Evolutionary conservation across 164 flowering plant species (phyloP), one percentile per base, ranked within the genome.

Genomic region (Kingdonia uniflora): DNA sequence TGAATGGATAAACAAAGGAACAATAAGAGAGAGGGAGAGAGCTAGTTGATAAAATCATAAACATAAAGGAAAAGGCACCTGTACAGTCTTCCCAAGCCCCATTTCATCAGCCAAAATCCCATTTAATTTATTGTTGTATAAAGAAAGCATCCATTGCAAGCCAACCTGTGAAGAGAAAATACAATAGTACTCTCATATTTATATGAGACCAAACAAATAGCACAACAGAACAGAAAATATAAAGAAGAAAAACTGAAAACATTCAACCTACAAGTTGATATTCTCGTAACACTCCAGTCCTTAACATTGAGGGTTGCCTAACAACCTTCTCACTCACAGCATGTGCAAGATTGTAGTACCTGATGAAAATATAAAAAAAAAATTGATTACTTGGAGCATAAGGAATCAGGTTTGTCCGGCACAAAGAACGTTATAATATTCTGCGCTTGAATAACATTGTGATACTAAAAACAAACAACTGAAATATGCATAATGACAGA

Each of bases 101-200:
- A 94, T 94, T 70, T 94, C 99, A 83, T 94, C 99, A 24, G 99
- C 99, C 73, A 94, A 74, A 60, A 94, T 94, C 51, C 99, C 99
- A 75, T 94, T 94, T 58, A 94, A 59, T 63, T 94, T 94, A 75
- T 94, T 94, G 74, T 94, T 94, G 54, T 94, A 94, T 66, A 94
- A 73, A 17, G 99, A 94, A 52, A 94, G 90, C 97, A 94, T 94
- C 99, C 99, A 94, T 58, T 94, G 99, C 69, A 94, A 74, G 37
- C 99, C 99, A 79, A 94, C 96, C 99, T 94, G 78, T 61, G 54
- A 33, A 49, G 24, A 20, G 8, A 11, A 23, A 45, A 51, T 17
- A 61, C 2, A 21, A 46, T 14, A 43, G 33, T 48, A 5, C 43
- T n/a, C n/a, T 22, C 26, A 42, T 10, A 35, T 45, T 12, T 29